Evolutionary conservation across 805 yeast species (phyloP).

Genomic region (Candida michaelii): DNA sequence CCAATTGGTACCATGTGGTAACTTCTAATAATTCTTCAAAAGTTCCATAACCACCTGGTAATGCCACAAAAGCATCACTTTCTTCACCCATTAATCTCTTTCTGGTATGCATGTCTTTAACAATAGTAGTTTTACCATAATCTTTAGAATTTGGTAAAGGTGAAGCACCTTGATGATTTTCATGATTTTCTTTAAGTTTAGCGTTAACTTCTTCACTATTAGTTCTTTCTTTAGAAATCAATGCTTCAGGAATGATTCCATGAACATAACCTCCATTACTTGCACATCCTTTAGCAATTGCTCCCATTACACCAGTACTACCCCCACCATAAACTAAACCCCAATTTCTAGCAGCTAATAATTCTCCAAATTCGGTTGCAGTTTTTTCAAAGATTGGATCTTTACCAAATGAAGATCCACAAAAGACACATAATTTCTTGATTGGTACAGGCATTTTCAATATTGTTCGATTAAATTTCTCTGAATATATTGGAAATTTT

Average conservation of each 20-base stretch:
- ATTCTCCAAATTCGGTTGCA: conserved; percentile 61
- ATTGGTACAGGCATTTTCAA: conserved; percentile 7
- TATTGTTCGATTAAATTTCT: neutral
- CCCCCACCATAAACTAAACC: conserved; percentile 91
- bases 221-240: conserved; percentile 70
- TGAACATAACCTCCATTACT: conserved; percentile 66
- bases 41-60: conserved; percentile 93
- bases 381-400: conserved; percentile 47
- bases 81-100: conserved; percentile 84
- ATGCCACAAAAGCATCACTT: conserved; percentile 82
- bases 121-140: conserved; percentile 79
- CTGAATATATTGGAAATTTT: neutral
- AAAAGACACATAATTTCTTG: conserved; percentile 75
- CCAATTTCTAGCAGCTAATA: conserved; percentile 60
- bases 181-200: conserved; percentile 50
- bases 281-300: conserved; percentile 64
- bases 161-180: conserved; percentile 64
- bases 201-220: conserved; percentile 44
- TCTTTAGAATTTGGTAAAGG: conserved; percentile 58
- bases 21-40: conserved; percentile 88
- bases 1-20: conserved; percentile 87
- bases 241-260: conserved; percentile 84
- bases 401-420: conserved; percentile 79
- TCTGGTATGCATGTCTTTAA: conserved; percentile 86
- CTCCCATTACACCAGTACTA: conserved; percentile 80